phyloP scores from a whole-genome alignment of 371 early-diverging fungal species.

The Mucor racemosus region DNA sequence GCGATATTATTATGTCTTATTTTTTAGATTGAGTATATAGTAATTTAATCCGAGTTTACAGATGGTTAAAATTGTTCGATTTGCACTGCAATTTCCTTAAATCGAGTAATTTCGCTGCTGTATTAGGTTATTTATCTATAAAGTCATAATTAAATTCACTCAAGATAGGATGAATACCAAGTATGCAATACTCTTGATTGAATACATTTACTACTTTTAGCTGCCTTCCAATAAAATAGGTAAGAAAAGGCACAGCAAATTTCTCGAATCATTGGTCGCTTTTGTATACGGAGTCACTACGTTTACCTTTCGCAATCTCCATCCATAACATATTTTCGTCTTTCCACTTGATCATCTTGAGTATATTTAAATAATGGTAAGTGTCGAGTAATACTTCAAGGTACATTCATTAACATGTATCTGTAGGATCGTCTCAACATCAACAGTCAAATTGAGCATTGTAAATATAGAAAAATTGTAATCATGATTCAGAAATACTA shows the following conservation, averaged over 20 bases:
- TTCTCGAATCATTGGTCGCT: background rate
- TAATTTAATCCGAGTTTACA: background rate
- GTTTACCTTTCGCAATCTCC: background rate
- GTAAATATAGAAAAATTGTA: conserved; percentile 42
- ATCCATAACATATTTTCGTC: background rate
- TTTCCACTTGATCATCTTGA: background rate
- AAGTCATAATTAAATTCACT: no score
- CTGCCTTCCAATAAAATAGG: background rate
- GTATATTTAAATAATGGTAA: background rate
- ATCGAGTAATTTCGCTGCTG: no score
- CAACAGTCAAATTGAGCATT: conserved; percentile 84
- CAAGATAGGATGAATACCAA: no score
- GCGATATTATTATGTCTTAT: background rate
- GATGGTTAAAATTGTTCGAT: background rate
- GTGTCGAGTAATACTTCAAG: background rate
- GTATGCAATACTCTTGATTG: no score
- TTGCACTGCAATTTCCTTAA: background rate
- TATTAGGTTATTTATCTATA: no score
- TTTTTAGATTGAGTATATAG: background rate
- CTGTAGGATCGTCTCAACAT: conserved; percentile 73
- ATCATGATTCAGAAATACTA: background rate
- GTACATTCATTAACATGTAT: background rate
- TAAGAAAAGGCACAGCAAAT: background rate
- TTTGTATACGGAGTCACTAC: background rate
- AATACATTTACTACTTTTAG: background rate